phyloP scores from a whole-genome alignment of 192 early-diverging fungal genomes.

The Umbelopsis ramanniana region DNA sequence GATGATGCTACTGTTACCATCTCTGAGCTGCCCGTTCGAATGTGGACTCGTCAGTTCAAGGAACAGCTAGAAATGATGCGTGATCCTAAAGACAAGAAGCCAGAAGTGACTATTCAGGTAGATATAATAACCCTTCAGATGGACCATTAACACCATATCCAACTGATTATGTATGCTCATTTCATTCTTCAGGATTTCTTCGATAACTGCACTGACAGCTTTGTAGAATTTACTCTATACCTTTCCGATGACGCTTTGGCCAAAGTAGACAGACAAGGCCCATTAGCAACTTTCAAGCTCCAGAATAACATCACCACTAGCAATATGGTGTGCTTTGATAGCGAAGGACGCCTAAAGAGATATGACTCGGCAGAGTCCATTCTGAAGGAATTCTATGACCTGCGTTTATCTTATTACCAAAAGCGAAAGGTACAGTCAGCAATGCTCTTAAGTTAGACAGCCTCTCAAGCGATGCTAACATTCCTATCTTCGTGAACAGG shows the following conservation, averaged over 20 bases:
- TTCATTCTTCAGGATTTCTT: conserved; percentile 56
- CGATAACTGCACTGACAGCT: conserved; percentile 71
- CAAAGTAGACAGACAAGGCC: conserved; percentile 74
- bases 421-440: conserved; percentile 78
- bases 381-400: conserved; percentile 84
- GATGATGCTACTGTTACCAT: conserved; percentile 82
- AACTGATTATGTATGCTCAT: neutral
- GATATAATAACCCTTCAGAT: neutral
- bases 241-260: conserved; percentile 70
- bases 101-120: conserved; percentile 62
- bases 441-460: conserved; percentile 20
- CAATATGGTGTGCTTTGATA: conserved; percentile 97
- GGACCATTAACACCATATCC: neutral
- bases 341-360: conserved; percentile 80
- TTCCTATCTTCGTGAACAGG: neutral
- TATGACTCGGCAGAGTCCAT: conserved; percentile 80
- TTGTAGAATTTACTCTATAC: conserved; percentile 69
- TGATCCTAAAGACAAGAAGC: conserved; percentile 66
- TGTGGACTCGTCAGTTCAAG: conserved; percentile 92
- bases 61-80: conserved; percentile 67
- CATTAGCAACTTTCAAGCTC: conserved; percentile 86
- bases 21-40: conserved; percentile 86
- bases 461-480: conserved; percentile 23
- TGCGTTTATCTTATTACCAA: conserved; percentile 84
- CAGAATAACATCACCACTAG: conserved; percentile 70